These are phyloP conservation scores for Chlorella vulgaris DNA, from an alignment of 139 green algal species.

Conservation along the genomic window DNA sequence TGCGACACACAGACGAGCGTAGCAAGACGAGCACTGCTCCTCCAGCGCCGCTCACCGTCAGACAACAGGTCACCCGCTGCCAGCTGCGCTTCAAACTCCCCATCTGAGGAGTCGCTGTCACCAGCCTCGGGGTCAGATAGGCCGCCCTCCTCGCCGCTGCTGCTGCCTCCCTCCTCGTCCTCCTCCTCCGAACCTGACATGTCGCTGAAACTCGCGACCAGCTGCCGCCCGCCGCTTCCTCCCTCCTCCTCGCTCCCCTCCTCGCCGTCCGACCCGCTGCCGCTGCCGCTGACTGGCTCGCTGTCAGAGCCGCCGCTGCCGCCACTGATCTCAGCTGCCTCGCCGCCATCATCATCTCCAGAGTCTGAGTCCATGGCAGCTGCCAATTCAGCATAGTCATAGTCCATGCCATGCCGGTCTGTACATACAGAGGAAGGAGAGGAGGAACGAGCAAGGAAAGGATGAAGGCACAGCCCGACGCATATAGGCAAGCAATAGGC, in stretches of 20 bases:
- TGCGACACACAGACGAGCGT: too few relatives aligned
- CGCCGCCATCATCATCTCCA: background rate
- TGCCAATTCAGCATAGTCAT: slow-evolving; percentile 66
- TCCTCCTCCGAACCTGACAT: background rate
- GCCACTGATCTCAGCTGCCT: background rate
- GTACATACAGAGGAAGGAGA: background rate
- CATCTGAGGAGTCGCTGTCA: slow-evolving; percentile 10
- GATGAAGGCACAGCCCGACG: too few relatives aligned
- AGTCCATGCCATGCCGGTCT: slow-evolving; percentile 34
- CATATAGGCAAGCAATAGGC: too few relatives aligned
- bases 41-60: background rate
- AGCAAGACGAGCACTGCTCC: background rate
- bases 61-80: slow-evolving; percentile 2
- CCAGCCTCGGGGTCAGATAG: background rate
- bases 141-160: slow-evolving; percentile 23
- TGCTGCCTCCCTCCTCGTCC: background rate
- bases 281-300: background rate
- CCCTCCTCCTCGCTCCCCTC: background rate
- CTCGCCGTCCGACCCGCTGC: background rate
- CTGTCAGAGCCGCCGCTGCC: background rate
- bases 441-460: too few relatives aligned
- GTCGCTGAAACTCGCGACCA: background rate
- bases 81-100: slow-evolving; percentile 11
- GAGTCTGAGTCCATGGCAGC: slow-evolving; percentile 50
- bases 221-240: background rate